Percentiles rank a stretch among this genome's conserved stretches.
Conservation (phyloP, 768 basidiomycete species). For the Hypholoma sublateritium region DNA sequence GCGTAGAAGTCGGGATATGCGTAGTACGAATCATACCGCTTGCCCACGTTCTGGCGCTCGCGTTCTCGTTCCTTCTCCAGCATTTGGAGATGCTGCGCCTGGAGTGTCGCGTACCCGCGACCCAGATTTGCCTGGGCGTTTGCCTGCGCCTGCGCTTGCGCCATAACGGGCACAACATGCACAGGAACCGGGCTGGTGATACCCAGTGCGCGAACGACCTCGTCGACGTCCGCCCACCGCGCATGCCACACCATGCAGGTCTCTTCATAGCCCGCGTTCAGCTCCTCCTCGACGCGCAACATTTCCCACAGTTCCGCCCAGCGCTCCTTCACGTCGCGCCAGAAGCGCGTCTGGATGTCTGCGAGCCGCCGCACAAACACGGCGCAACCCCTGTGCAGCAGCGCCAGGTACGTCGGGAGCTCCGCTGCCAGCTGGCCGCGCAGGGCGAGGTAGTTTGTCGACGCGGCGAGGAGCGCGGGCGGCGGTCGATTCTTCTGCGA, state of each 20-base stretch:
- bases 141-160: constrained; percentile 3
- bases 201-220: constrained; percentile 22
- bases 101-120: constrained; percentile 1
- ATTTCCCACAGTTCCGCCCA: constrained; percentile 90
- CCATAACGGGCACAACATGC: background rate
- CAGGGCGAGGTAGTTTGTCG: constrained; percentile 74
- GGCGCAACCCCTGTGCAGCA: constrained; percentile 61
- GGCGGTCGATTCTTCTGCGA: constrained; percentile 66
- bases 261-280: constrained; percentile 65
- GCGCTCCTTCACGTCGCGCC: constrained; percentile 53
- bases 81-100: constrained; percentile 10
- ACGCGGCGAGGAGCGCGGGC: constrained; percentile 66
- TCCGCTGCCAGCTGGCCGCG: constrained; percentile 71
- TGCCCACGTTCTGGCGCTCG: constrained; percentile 11
- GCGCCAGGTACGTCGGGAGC: constrained; percentile 60
- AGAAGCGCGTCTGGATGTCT: constrained; percentile 59
- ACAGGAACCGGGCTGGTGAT: constrained; percentile 16
- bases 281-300: constrained; percentile 67
- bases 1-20: constrained; percentile 17
- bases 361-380: constrained; percentile 52
- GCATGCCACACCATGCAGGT: constrained; percentile 71
- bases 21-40: constrained; percentile 12
- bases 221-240: constrained; percentile 69
- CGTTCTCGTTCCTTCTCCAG: constrained; percentile 11
- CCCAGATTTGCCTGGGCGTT: background rate